Evolutionary conservation across 1,139 yeast species (phyloP), one percentile per base, ranked within the genome.

Genomic region (Saccharomycopsis phalli): DNA sequence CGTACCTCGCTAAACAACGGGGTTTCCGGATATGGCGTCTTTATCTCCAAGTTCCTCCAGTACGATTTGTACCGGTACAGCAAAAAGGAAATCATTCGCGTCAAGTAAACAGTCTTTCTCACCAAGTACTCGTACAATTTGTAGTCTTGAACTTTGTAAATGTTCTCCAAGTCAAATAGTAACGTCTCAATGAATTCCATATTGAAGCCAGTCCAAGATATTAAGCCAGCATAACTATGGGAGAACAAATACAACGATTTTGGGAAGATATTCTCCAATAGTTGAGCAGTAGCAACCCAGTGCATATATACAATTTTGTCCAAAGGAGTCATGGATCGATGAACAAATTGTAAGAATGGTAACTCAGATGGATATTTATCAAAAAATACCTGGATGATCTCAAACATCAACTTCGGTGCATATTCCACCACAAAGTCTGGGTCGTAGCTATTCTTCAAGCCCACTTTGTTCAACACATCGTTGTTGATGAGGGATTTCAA

Each of bases 241-340:
- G 40, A 11, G 16, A 38, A 42, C 13, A 44, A 41, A 27, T 41
- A 44, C 6, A 31, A 21, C 4, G 35, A 22, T 19, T 38, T 43
- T 11, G 47, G 33, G 13, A 42, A 44, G 16, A 44, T 36, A 14
- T 42, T 42, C 29, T 44, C 47, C 6, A 44, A 26, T 10, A 37
- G 6, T 22, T 27, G 26, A 10, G 34, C 40, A 8, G 31, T 21
- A 2, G 47, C 40, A n/a, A 29, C 23, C 45, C 47, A 44, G 37
- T 36, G 38, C 10, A 44, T 18, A 23, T 38, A 43, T 4, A 43
- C 28, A 7, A 44, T 36, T 19, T 36, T 36, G 4, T 38, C 45
- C 22, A 44, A 25, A 4, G 37, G 21, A 3, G 23, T 13, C 25
- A 44, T 32, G 6, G 36, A 25, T 19, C 14, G 23, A 16, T 39